Evolutionary conservation across 2,329 filamentous ascomycete genomes (phyloP).

Genomic region (Fusarium robinianum): DNA sequence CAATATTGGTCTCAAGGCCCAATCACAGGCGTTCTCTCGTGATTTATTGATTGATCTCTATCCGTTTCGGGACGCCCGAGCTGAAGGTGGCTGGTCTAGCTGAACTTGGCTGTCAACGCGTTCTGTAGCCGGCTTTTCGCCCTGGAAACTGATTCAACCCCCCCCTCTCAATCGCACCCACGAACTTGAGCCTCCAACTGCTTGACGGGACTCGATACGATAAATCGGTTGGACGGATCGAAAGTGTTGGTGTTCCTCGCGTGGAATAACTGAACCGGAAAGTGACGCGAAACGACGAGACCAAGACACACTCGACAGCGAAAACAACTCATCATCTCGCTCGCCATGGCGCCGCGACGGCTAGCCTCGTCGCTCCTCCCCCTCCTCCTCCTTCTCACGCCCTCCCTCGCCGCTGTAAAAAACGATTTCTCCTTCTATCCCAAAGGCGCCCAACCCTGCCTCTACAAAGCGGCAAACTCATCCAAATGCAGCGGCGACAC

Average conservation of each 20-base stretch:
- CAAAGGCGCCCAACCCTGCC: conserved; percentile 44
- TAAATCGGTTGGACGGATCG: too few relatives aligned
- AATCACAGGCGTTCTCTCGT: neutral
- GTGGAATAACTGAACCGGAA: too few relatives aligned
- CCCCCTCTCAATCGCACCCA: neutral
- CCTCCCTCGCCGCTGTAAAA: conserved; percentile 31
- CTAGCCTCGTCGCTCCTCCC: conserved; percentile 31
- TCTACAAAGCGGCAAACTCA: conserved; percentile 46
- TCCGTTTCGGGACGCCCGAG: conserved; percentile 5
- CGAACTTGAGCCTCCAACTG: too few relatives aligned
- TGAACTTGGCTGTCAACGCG: conserved; percentile 24
- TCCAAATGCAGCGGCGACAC: conserved; percentile 49
- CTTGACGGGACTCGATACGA: too few relatives aligned
- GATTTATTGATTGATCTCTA: conserved; percentile 3
- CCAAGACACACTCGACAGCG: too few relatives aligned
- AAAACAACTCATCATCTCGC: neutral
- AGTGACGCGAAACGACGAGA: too few relatives aligned
- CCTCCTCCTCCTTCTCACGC: conserved; percentile 36
- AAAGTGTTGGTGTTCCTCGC: too few relatives aligned
- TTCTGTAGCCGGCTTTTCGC: too few relatives aligned
- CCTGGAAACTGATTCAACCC: neutral
- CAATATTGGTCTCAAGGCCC: too few relatives aligned
- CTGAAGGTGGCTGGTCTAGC: conserved; percentile 20
- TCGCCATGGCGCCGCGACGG: conserved; percentile 36
- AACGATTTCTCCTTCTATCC: conserved; percentile 45